Conservation (phyloP, 75 land plant species). For the Ceratopteris richardii region DNA sequence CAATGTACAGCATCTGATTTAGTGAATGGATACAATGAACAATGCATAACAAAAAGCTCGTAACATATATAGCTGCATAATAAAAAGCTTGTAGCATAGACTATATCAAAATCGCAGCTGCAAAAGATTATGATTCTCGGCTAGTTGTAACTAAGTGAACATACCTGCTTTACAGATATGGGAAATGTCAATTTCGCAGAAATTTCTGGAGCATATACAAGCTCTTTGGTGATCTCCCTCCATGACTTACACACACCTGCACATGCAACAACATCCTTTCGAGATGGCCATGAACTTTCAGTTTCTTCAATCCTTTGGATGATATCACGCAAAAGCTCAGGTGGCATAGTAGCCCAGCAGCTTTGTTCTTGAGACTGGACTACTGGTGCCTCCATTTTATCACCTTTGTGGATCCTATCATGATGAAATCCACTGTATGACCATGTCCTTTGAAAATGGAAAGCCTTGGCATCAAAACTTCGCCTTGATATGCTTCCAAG, state of each 20-base stretch:
- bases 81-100: no score
- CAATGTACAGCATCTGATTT: no score
- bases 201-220: constrained; percentile 39
- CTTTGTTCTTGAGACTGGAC: constrained; percentile 14
- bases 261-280: constrained; percentile 55
- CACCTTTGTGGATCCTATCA: neutral
- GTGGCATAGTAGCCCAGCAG: constrained; percentile 47
- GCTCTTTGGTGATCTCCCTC: constrained; percentile 54
- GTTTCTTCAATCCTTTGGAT: constrained; percentile 43
- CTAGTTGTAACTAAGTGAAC: no score
- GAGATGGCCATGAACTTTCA: constrained; percentile 45
- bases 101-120: no score
- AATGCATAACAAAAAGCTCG: no score
- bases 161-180: constrained; percentile 62
- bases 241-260: constrained; percentile 51
- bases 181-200: constrained; percentile 61
- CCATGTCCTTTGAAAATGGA: constrained; percentile 24
- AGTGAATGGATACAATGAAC: no score
- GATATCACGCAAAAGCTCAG: constrained; percentile 46
- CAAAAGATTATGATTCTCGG: no score
- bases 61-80: no score
- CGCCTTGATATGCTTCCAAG: constrained; percentile 45
- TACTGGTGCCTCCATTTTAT: neutral
- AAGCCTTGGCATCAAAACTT: constrained; percentile 31
- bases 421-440: constrained; percentile 15